Evolutionary conservation across 2,329 filamentous ascomycete genomes (phyloP).

Genomic region (Dothideomycetes sp.): DNA sequence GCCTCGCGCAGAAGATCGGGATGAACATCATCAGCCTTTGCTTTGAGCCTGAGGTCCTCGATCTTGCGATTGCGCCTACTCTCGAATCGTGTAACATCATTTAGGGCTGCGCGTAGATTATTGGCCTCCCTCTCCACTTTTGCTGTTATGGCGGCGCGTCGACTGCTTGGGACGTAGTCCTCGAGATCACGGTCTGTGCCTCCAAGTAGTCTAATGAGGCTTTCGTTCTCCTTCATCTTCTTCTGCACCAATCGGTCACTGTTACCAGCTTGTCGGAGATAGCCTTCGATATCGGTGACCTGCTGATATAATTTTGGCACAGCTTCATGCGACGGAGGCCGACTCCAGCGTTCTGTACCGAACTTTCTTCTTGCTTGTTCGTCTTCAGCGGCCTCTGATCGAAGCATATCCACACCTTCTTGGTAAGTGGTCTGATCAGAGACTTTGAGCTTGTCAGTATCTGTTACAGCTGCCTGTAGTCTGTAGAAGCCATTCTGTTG

Average conservation of each 20-base stretch:
- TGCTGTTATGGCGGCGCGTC: slow-evolving; percentile 67
- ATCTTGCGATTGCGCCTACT: slow-evolving; percentile 68
- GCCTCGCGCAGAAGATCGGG: slow-evolving; percentile 73
- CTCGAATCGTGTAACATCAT: slow-evolving; percentile 76
- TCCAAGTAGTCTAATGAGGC: slow-evolving; percentile 62
- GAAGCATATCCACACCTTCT: slow-evolving; percentile 69
- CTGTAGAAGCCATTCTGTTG: slow-evolving; percentile 78
- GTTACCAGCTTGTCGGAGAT: slow-evolving; percentile 61
- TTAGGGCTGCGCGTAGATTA: slow-evolving; percentile 66
- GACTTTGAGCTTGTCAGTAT: slow-evolving; percentile 80
- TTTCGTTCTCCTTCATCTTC: slow-evolving; percentile 68
- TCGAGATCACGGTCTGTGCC: slow-evolving; percentile 73
- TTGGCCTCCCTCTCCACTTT: slow-evolving; percentile 70
- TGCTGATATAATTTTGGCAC: slow-evolving; percentile 63
- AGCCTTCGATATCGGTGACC: slow-evolving; percentile 70
- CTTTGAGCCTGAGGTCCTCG: slow-evolving; percentile 67
- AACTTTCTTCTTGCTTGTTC: slow-evolving; percentile 62
- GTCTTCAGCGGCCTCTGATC: slow-evolving; percentile 76
- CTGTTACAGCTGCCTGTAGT: slow-evolving; percentile 68
- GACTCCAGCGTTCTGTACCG: slow-evolving; percentile 76
- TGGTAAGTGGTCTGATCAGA: slow-evolving; percentile 69
- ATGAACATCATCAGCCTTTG: slow-evolving; percentile 76
- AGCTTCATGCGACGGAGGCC: slow-evolving; percentile 59
- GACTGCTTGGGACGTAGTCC: slow-evolving; percentile 79
- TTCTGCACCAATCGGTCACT: slow-evolving; percentile 62